phyloP scores from a whole-genome alignment of 345 rosid genomes.

The Turnera subulata region DNA sequence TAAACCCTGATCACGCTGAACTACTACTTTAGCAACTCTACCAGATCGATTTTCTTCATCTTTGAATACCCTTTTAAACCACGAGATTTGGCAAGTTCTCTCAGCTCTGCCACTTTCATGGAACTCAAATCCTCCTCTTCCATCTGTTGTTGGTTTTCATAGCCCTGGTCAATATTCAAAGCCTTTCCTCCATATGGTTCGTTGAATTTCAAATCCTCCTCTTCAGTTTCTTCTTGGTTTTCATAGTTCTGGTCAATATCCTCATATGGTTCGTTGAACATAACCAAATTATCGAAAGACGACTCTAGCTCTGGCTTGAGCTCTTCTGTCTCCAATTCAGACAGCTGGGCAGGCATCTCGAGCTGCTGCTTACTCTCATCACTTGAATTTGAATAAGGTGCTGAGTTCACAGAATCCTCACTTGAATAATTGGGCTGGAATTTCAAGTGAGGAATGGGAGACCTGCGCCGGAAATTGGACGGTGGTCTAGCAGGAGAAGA shows the following conservation, averaged over 20 bases:
- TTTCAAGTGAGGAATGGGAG: slow-evolving; percentile 61
- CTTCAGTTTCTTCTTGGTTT: no score
- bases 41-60: slow-evolving; percentile 71
- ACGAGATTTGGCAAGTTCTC: slow-evolving; percentile 68
- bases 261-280: no score
- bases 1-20: no score
- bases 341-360: slow-evolving; percentile 29
- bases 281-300: no score
- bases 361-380: slow-evolving; percentile 34
- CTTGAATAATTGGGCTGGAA: slow-evolving; percentile 44
- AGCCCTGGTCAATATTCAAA: slow-evolving; percentile 31
- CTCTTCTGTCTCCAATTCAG: slow-evolving; percentile 20
- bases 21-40: slow-evolving; percentile 45
- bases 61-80: slow-evolving; percentile 79
- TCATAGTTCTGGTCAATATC: no score
- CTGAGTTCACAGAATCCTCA: slow-evolving; percentile 37
- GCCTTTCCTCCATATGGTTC: slow-evolving; percentile 29
- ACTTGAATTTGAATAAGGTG: slow-evolving; percentile 24
- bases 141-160: slow-evolving; percentile 23
- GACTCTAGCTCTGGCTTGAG: slow-evolving; percentile 22
- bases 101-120: slow-evolving; percentile 63
- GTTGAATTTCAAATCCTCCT: no score
- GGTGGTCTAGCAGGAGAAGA: slow-evolving; percentile 58
- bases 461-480: slow-evolving; percentile 68
- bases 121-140: slow-evolving; percentile 43